Conservation (phyloP, 371 early-diverging fungal genomes). For the Mucor plumbeus region DNA sequence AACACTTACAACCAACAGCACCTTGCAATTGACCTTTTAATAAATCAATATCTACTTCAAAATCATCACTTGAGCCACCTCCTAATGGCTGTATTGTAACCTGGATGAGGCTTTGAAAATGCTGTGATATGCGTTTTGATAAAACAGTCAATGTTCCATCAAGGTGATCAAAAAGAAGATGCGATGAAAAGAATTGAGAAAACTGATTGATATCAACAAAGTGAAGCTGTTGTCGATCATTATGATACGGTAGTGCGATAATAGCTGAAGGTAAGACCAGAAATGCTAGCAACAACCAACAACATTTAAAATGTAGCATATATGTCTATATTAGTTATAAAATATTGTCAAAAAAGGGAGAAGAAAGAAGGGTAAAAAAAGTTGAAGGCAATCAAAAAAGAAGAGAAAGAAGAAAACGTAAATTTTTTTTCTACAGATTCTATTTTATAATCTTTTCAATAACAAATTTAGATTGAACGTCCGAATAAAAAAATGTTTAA, state of each 20-base stretch:
- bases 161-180: constrained; percentile 42
- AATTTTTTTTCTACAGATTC: constrained; percentile 5
- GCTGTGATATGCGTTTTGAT: constrained; percentile 36
- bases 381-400: not conserved
- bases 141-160: constrained; percentile 35
- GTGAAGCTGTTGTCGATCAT: constrained; percentile 7
- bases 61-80: constrained; percentile 9
- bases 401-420: not conserved
- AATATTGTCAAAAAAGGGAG: constrained; percentile 4
- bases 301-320: constrained; percentile 7
- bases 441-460: not conserved
- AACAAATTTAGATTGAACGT: not conserved
- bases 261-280: not conserved
- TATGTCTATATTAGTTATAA: constrained; percentile 3
- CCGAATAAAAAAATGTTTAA: not conserved
- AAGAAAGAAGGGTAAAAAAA: not conserved
- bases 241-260: not conserved
- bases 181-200: constrained; percentile 33
- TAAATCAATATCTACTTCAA: constrained; percentile 36
- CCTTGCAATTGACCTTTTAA: constrained; percentile 42
- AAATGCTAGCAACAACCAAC: constrained; percentile 1
- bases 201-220: constrained; percentile 34
- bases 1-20: constrained; percentile 45
- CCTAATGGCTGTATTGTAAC: constrained; percentile 21
- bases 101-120: constrained; percentile 40